Evolutionary conservation across 2,329 filamentous ascomycete genomes (phyloP).

Genomic region (Colletotrichum tamarilloi): DNA sequence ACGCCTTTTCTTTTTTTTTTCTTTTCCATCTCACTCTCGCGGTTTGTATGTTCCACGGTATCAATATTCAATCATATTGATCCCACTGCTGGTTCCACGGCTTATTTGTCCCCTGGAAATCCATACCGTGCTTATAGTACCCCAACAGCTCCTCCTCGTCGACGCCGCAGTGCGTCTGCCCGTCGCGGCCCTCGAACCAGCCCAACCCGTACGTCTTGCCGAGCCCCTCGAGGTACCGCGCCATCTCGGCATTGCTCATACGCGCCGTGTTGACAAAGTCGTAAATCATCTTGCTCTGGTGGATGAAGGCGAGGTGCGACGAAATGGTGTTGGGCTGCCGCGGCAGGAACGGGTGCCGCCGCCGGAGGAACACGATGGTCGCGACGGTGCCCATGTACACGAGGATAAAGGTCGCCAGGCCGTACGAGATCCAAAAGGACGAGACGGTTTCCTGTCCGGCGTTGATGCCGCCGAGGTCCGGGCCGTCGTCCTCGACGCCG

Average conservation of each 20-base stretch:
- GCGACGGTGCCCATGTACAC: constrained; percentile 72
- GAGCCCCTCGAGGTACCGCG: constrained; percentile 65
- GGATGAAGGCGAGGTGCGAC: constrained; percentile 79
- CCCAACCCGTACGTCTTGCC: constrained; percentile 79
- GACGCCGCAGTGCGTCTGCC: constrained; percentile 79
- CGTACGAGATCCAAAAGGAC: constrained; percentile 76
- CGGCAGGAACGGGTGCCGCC: constrained; percentile 78
- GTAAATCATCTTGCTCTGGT: constrained; percentile 83
- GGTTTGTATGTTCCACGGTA: neutral
- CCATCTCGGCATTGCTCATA: constrained; percentile 71
- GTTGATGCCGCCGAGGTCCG: constrained; percentile 49
- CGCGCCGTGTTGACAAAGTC: constrained; percentile 79
- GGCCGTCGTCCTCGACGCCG: neutral
- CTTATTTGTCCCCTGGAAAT: constrained; percentile 59
- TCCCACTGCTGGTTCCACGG: constrained; percentile 62
- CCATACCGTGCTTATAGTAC: constrained; percentile 72
- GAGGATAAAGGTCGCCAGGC: constrained; percentile 72
- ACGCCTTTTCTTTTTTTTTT: neutral
- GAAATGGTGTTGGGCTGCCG: constrained; percentile 84
- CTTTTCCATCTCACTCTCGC: neutral
- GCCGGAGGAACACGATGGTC: constrained; percentile 67
- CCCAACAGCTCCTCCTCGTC: constrained; percentile 79
- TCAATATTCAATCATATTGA: constrained; percentile 25
- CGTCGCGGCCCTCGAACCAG: constrained; percentile 81
- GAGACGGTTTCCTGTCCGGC: constrained; percentile 69